Percentiles rank a stretch among this genome's conserved stretches.
Conservation (phyloP, 2,329 filamentous ascomycete genomes). For the Stagonosporopsis chrysanthemi region DNA sequence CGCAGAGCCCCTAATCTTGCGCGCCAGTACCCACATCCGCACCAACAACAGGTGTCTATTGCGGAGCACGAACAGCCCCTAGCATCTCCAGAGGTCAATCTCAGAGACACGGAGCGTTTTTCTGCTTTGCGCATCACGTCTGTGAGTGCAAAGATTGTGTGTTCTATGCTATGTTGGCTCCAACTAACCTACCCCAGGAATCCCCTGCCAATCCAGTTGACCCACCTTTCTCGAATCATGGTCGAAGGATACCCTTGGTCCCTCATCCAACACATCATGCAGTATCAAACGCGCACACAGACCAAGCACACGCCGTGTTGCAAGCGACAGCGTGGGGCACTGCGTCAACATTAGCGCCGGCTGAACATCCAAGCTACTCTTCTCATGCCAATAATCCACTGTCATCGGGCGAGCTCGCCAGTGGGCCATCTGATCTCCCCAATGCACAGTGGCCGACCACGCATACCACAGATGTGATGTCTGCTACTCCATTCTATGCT, state of each 20-base stretch:
- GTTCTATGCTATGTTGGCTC: constrained; percentile 18
- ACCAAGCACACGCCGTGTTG: constrained; percentile 25
- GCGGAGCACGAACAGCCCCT: constrained; percentile 17
- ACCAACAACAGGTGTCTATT: constrained; percentile 18
- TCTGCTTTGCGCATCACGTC: constrained; percentile 29
- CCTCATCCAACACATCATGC: constrained; percentile 34
- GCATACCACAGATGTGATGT: constrained; percentile 11
- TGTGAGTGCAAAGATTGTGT: constrained; percentile 30
- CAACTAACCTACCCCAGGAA: constrained; percentile 34
- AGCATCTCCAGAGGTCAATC: constrained; percentile 19
- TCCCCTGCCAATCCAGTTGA: constrained; percentile 30
- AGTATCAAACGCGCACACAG: constrained; percentile 24
- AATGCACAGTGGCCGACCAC: constrained; percentile 29
- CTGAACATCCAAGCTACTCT: constrained; percentile 24
- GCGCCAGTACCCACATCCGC: constrained; percentile 25
- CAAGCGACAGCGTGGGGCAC: constrained; percentile 31
- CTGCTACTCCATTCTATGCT: constrained; percentile 26
- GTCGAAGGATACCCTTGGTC: constrained; percentile 30
- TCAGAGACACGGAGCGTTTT: constrained; percentile 26
- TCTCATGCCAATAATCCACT: constrained; percentile 25
- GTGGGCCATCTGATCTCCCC: constrained; percentile 22
- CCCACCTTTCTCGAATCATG: constrained; percentile 34
- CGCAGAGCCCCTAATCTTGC: constrained; percentile 22
- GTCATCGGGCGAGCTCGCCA: constrained; percentile 16
- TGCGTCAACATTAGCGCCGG: constrained; percentile 17